Conservation (phyloP, 2,329 filamentous ascomycete species). For the Alternaria incomplexa region DNA sequence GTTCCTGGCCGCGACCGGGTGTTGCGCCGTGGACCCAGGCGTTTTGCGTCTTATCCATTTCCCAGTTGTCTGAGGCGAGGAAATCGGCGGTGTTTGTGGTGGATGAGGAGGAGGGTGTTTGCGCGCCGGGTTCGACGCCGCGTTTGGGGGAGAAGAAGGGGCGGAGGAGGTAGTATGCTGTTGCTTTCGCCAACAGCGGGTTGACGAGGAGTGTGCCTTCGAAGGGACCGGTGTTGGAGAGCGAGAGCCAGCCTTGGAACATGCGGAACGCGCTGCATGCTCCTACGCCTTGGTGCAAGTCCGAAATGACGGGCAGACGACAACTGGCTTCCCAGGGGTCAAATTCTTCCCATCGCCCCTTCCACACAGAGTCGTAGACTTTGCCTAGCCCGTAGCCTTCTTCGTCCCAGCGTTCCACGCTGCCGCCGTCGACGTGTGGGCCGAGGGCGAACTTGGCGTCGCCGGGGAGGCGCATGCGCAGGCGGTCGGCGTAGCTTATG, state of each 20-base stretch:
- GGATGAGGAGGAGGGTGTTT: conserved; percentile 39
- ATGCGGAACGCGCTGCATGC: conserved; percentile 85
- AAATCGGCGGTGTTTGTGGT: conserved; percentile 48
- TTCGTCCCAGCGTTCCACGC: conserved; percentile 60
- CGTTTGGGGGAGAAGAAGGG: conserved; percentile 75
- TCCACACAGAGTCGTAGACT: conserved; percentile 76
- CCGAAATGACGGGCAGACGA: conserved; percentile 70
- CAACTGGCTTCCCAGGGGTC: conserved; percentile 81
- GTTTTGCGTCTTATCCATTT: conserved; percentile 59
- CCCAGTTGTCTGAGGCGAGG: conserved; percentile 66
- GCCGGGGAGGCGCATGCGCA: conserved; percentile 62
- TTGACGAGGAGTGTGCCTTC: conserved; percentile 86
- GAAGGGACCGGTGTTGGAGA: conserved; percentile 73
- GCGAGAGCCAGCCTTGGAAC: conserved; percentile 87
- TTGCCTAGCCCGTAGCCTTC: conserved; percentile 66
- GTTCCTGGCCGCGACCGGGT: conserved; percentile 72
- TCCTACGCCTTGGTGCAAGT: conserved; percentile 81
- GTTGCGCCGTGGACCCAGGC: conserved; percentile 73
- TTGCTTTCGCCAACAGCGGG: conserved; percentile 75
- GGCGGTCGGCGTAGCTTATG: conserved; percentile 56
- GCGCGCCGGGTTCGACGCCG: conserved; percentile 40
- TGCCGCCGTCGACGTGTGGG: conserved; percentile 63
- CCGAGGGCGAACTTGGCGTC: conserved; percentile 60
- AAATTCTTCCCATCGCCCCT: conserved; percentile 79
- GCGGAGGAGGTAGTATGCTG: conserved; percentile 79